A percentile compares a stretch with the other conserved stretches of the same genome.
Evolutionary conservation across 148 eudicot species (phyloP).

Genomic region (Selenicereus undatus): DNA sequence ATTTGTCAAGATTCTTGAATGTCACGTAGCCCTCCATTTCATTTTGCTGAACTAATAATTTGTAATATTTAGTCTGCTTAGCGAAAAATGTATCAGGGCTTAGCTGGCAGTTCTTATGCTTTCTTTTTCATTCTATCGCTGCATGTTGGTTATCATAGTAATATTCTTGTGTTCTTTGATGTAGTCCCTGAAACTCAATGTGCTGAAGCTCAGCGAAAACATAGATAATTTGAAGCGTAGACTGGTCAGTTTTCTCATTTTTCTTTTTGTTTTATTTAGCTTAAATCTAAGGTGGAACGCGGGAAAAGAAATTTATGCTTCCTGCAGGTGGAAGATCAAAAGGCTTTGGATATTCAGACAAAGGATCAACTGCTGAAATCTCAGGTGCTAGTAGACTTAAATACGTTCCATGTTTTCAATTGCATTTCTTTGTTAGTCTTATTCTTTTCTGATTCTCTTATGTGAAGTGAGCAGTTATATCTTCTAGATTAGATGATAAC

Average conservation of each 20-base stretch:
- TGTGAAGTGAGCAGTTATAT: not conserved
- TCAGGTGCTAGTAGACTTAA: constrained; percentile 35
- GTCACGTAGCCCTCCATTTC: not conserved
- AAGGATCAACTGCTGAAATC: constrained; percentile 29
- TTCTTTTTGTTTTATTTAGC: constrained; percentile 4
- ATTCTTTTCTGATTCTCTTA: not conserved
- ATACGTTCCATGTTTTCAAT: constrained; percentile 1
- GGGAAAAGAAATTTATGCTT: constrained; percentile 2
- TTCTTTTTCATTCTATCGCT: not conserved
- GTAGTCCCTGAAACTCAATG: constrained; percentile 95
- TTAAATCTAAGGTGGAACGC: not conserved
- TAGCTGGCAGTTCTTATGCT: not conserved
- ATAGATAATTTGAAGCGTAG: constrained; percentile 57
- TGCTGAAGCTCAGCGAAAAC: constrained; percentile 67
- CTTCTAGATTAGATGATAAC: constrained; percentile 4
- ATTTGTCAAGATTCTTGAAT: not conserved
- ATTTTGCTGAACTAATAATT: not conserved
- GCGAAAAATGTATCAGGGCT: not conserved
- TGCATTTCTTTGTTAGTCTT: not conserved
- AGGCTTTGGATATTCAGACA: constrained; percentile 27
- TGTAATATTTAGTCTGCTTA: not conserved
- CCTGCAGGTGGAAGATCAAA: constrained; percentile 55
- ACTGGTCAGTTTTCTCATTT: constrained; percentile 52
- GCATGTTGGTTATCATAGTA: constrained; percentile 1
- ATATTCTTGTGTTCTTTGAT: constrained; percentile 23